A percentile compares a stretch with the other conserved stretches of the same genome.
Evolutionary conservation across 441 rosid genomes (phyloP).

Genomic region (Gossypium davidsonii): DNA sequence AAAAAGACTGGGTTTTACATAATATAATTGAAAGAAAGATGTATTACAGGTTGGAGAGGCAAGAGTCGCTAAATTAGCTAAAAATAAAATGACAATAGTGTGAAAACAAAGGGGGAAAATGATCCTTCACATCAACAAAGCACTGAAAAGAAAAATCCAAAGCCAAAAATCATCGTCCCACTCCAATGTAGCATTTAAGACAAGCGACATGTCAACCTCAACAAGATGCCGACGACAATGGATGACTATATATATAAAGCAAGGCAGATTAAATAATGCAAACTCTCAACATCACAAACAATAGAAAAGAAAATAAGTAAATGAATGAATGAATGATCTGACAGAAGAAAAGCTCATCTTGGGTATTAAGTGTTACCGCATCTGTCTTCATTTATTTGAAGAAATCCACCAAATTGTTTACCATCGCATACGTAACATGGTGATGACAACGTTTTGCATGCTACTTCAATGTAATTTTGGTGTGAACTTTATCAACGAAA

Average conservation of each 20-base stretch:
- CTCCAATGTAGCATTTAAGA: not conserved
- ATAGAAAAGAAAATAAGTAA: not conserved
- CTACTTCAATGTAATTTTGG: too few relatives aligned
- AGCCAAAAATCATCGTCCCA: not conserved
- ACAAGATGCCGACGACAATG: not conserved
- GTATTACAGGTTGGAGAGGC: not conserved
- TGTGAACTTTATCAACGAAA: too few relatives aligned
- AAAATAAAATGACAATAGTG: not conserved
- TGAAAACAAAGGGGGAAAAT: not conserved
- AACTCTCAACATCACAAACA: not conserved
- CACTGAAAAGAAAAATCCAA: not conserved
- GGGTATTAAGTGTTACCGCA: not conserved
- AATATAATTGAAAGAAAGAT: not conserved
- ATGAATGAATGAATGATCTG: not conserved
- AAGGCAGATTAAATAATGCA: not conserved
- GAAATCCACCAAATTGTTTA: not conserved
- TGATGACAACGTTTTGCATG: not conserved
- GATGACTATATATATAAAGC: not conserved
- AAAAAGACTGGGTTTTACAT: not conserved
- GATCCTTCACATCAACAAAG: not conserved
- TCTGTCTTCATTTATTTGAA: not conserved
- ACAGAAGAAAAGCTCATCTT: not conserved
- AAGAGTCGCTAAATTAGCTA: not conserved
- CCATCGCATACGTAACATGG: not conserved
- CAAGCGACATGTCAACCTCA: conserved; percentile 1